phyloP scores from a whole-genome alignment of 768 basidiomycete species.

The Candolleomyces aberdarensis region DNA sequence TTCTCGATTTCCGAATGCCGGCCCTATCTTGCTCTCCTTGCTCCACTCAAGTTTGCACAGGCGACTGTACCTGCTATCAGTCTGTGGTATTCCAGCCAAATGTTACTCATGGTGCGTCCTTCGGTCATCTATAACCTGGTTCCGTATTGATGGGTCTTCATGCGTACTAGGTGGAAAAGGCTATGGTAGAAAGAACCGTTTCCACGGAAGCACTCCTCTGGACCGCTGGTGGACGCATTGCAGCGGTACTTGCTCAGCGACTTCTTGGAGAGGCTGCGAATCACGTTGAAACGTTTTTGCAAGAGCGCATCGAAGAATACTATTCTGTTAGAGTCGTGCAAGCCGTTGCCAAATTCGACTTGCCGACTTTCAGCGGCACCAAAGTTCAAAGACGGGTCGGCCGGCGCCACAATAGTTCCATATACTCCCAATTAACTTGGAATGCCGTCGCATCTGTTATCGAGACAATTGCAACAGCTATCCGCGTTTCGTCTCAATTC shows the following conservation, averaged over 20 bases:
- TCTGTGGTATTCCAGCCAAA: slow-evolving; percentile 68
- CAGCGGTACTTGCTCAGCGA: slow-evolving; percentile 45
- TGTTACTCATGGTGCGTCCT: slow-evolving; percentile 54
- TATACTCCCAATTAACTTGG: slow-evolving; percentile 54
- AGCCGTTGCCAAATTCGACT: slow-evolving; percentile 67
- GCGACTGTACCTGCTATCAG: slow-evolving; percentile 61
- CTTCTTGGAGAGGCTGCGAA: slow-evolving; percentile 38
- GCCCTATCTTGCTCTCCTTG: slow-evolving; percentile 44
- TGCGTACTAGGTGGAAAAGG: slow-evolving; percentile 52
- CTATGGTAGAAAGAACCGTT: slow-evolving; percentile 60
- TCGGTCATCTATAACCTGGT: background rate
- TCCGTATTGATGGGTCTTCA: background rate
- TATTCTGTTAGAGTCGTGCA: slow-evolving; percentile 64
- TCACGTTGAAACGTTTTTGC: slow-evolving; percentile 47
- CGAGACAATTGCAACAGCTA: slow-evolving; percentile 36
- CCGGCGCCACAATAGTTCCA: slow-evolving; percentile 42
- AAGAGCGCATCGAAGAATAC: slow-evolving; percentile 53
- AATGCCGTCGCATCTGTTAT: slow-evolving; percentile 46
- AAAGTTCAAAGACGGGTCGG: slow-evolving; percentile 48
- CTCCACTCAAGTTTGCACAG: slow-evolving; percentile 36
- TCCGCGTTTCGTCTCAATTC: background rate
- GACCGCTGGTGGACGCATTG: slow-evolving; percentile 52
- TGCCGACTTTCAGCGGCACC: slow-evolving; percentile 67
- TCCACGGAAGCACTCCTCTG: slow-evolving; percentile 53
- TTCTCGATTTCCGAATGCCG: slow-evolving; percentile 49